Evolutionary conservation across 345 rosid species (phyloP).

Genomic region (Populus euphratica): DNA sequence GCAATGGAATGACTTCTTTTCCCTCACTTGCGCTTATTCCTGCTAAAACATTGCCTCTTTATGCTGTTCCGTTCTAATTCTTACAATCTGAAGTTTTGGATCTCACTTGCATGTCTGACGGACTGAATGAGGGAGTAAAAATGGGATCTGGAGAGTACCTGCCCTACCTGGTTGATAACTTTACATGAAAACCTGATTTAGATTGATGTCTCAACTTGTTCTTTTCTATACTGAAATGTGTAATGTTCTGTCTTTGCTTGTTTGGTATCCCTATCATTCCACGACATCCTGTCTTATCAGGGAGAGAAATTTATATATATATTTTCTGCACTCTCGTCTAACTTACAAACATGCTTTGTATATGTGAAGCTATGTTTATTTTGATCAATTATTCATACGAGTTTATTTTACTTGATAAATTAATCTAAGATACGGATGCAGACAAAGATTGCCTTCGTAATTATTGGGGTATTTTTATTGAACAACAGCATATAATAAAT

Average conservation of each 20-base stretch:
- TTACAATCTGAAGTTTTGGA: too few species aligned
- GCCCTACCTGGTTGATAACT: not conserved
- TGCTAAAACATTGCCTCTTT: not conserved
- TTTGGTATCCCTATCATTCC: not conserved
- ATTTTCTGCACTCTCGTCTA: not conserved
- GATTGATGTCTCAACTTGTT: not conserved
- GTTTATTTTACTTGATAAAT: not conserved
- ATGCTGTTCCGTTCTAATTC: not conserved
- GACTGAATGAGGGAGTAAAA: too few species aligned
- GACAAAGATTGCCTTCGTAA: not conserved
- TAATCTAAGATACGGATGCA: not conserved
- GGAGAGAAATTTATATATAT: not conserved
- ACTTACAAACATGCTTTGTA: not conserved
- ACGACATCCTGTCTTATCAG: not conserved
- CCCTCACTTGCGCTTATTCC: too few species aligned
- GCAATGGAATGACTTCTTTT: not conserved
- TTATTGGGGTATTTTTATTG: not conserved
- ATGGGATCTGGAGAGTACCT: too few species aligned
- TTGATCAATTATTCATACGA: not conserved
- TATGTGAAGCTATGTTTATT: not conserved
- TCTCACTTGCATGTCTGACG: too few species aligned
- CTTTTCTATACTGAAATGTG: not conserved
- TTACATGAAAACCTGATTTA: not conserved
- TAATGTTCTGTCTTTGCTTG: not conserved
- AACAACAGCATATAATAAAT: not conserved